phyloP scores from a whole-genome alignment of 2,329 filamentous ascomycete species.

The Cladorrhinum sp. region DNA sequence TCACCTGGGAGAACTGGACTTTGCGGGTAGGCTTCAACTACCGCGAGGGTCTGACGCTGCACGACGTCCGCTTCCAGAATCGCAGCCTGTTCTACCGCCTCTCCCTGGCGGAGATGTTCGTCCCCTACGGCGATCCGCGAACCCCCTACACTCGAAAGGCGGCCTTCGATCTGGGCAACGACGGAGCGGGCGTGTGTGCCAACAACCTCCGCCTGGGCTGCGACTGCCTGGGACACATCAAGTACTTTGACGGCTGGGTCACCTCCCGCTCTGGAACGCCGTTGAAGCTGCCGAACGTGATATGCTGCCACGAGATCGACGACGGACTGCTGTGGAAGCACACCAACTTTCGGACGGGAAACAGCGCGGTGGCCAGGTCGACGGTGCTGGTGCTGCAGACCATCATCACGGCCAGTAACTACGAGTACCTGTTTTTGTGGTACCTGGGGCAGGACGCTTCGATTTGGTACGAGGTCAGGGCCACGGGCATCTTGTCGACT shows the following conservation, averaged over 20 bases:
- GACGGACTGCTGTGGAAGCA: constrained; percentile 71
- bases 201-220: constrained; percentile 69
- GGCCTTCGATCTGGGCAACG: constrained; percentile 70
- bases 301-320: constrained; percentile 70
- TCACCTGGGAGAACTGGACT: constrained; percentile 66
- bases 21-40: constrained; percentile 68
- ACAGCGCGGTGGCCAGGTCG: constrained; percentile 57
- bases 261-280: constrained; percentile 50
- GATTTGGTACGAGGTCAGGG: constrained; percentile 60
- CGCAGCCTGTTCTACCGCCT: constrained; percentile 65
- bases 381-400: constrained; percentile 65
- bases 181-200: constrained; percentile 62
- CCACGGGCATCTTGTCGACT: constrained; percentile 63
- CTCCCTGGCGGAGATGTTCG: constrained; percentile 66
- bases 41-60: constrained; percentile 67
- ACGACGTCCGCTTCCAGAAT: constrained; percentile 66
- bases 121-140: constrained; percentile 65
- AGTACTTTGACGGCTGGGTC: constrained; percentile 58
- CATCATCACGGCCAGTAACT: constrained; percentile 68
- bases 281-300: constrained; percentile 49
- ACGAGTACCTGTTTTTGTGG: constrained; percentile 59
- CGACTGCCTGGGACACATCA: constrained; percentile 67
- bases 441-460: constrained; percentile 61
- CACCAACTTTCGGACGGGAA: constrained; percentile 63
- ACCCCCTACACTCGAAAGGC: constrained; percentile 66